Base-by-base conservation (phyloP, 768 basidiomycete genomes). In the Suillus tomentosus region DNA sequence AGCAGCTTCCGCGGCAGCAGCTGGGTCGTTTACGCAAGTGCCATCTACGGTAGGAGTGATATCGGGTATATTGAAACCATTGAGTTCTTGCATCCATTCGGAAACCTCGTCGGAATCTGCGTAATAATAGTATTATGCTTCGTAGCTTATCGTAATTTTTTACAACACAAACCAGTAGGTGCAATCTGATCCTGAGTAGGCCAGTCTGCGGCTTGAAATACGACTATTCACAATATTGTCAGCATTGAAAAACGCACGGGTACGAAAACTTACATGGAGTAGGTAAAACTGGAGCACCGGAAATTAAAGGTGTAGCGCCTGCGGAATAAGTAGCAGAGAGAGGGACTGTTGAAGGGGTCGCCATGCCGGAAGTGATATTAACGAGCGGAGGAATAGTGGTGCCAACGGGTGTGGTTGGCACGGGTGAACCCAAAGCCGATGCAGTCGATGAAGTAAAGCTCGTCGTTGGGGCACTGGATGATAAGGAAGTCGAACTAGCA, bases 21-120 rank as follows among this genome's bases (percentile, higher is more conserved):
- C 73, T 27, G 88, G 81, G 68, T 92, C 85, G 57, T 81, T 80
- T 14, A 68, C 78, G 73, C 94, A 95, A 2, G 87, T 83, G n/a
- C 90, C 90, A 64, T 92, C 86, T 3, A 69, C 70, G 0, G 90
- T 94, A 5, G 85, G 85, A 9, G 73, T n/a, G 27, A 90, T 68
- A 64, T 86, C 69, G 1, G 94, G 94, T 64, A 95, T 90, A 65
- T 87, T 60, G 63, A 80, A 80, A 1, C 90, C 89, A 31, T 91
- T 80, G 31, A 95, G 80, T 70, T 94, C 90, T 69, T 84, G 80
- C 85, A 94, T 77, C 93, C 93, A 95, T 65, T 79, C 70, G 42
- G 81, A 66, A n/a, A 95, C 91, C 64, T 92, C 83, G 9, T 37
- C 2, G 78, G 87, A 85, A 73, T 82, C 87, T 84, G 62, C 50